phyloP scores from a whole-genome alignment of 768 basidiomycete species.

The Boletus insuetus region DNA sequence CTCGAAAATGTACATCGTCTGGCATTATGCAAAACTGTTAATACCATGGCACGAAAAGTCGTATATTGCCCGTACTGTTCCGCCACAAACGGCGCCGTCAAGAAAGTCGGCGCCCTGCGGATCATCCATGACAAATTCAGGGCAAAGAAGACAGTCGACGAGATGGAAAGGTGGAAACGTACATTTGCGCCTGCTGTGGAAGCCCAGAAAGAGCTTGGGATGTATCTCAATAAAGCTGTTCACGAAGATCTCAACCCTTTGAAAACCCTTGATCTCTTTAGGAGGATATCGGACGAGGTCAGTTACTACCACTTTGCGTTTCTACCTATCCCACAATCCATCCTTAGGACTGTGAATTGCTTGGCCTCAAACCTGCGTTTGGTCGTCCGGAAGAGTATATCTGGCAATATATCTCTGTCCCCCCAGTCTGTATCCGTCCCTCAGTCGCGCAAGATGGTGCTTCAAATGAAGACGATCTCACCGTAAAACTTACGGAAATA shows the following conservation, averaged over 20 bases:
- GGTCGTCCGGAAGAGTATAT: constrained; percentile 96
- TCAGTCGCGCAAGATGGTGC: constrained; percentile 98
- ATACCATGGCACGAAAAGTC: constrained; percentile 83
- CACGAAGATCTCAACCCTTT: constrained; percentile 94
- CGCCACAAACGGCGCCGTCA: constrained; percentile 91
- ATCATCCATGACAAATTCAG: constrained; percentile 98
- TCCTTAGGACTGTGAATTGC: constrained; percentile 85
- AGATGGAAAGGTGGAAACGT: constrained; percentile 84
- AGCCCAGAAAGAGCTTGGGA: constrained; percentile 81
- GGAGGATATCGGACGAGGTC: constrained; percentile 89
- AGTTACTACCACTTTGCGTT: constrained; percentile 1
- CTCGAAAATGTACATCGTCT: constrained; percentile 93
- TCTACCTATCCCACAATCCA: constrained; percentile 1
- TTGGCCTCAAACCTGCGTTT: constrained; percentile 83
- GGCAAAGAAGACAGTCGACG: constrained; percentile 86
- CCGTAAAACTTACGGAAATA: constrained; percentile 96
- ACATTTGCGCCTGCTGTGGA: constrained; percentile 80
- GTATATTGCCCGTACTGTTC: constrained; percentile 93
- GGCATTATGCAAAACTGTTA: constrained; percentile 78
- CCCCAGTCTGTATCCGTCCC: constrained; percentile 95
- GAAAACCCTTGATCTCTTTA: constrained; percentile 90
- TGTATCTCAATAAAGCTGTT: constrained; percentile 82
- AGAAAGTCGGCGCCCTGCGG: constrained; percentile 91
- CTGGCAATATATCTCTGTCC: constrained; percentile 99
- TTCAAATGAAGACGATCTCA: constrained; percentile 97